Conservation (phyloP, 805 yeast genomes). For the Nakazawaea anatomiae region DNA sequence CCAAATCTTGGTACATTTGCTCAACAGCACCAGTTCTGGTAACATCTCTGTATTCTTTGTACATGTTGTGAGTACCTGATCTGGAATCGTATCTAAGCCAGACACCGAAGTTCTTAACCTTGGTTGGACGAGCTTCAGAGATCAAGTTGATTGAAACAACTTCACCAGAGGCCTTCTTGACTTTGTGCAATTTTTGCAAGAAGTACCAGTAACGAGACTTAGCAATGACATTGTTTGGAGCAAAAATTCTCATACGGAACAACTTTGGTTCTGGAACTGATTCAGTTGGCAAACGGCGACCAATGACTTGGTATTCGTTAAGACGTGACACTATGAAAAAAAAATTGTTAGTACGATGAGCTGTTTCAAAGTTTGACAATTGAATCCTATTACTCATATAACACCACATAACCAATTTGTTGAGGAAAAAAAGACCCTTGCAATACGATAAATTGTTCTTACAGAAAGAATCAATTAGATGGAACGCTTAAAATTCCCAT, state of each 20-base stretch:
- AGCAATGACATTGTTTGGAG: constrained; percentile 98
- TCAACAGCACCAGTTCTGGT: constrained; percentile 99
- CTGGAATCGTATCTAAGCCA: constrained; percentile 99
- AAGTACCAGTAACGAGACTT: constrained; percentile 99
- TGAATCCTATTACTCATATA: too few relatives aligned
- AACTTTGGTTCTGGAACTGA: constrained; percentile 99
- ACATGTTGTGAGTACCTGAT: constrained; percentile 99
- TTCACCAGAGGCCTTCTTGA: constrained; percentile 99
- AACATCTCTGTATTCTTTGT: constrained; percentile 99
- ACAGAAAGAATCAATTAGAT: too few relatives aligned
- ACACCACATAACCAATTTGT: too few relatives aligned
- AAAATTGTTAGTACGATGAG: constrained; percentile 11
- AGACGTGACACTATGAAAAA: constrained; percentile 75
- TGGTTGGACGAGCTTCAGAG: constrained; percentile 94
- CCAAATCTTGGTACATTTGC: constrained; percentile 98
- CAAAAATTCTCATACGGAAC: constrained; percentile 99
- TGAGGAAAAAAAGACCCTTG: background rate
- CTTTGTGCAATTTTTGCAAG: constrained; percentile 98
- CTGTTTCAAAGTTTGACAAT: too few relatives aligned
- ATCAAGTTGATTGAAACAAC: constrained; percentile 88
- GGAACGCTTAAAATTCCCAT: too few relatives aligned
- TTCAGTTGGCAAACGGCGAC: constrained; percentile 99
- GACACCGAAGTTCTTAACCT: constrained; percentile 99
- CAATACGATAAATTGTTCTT: too few relatives aligned
- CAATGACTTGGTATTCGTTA: constrained; percentile 99